Evolutionary conservation across 2,329 filamentous ascomycete genomes (phyloP), one percentile per base, ranked within the genome.

Genomic region (Chaetothyriales sp.): DNA sequence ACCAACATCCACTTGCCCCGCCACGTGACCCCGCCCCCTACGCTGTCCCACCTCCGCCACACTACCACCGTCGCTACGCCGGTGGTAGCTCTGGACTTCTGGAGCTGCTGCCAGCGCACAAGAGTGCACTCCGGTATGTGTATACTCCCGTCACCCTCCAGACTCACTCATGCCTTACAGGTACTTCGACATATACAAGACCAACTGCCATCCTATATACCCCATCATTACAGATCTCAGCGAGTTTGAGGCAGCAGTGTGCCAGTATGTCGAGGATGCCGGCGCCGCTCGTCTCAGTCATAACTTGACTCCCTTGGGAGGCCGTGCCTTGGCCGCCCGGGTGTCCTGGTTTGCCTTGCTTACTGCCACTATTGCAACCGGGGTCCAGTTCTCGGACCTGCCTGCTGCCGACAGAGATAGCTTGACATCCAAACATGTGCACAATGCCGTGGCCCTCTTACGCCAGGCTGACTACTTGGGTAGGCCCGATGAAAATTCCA

Each of bases 181-280:
- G 32, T 49, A 50, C 42, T 50, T 50, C 32, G 48, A 44, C 15
- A 25, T 50, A 2, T 50, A 44, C 48, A 50, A 50, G 43, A 28
- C 48, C 1, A 28, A 46, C 22, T 43, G 36, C n/a, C 48, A 44
- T n/a, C 49, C 49, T 7, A 36, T 51, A n/a, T 49, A 48, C 32
- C 46, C 49, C n/a, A 42, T 43, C 18, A 36, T 51, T 2, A 22
- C 46, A 18, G 49, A 51, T 19, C 46, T 47, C 5, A 46, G 49
- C n/a, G 49, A 48, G 22, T 48, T 51, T 25, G 49, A 51, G 43
- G 26, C 36, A 6, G 44, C 22, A 20, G 46, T 51, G 10, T 51
- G 45, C 18, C 26, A 49, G 32, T 51, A 51, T 44, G 45, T 51
- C 15, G 49, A 51, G 32, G 49, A 51, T 25, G 19, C 49, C 25